Conservation (phyloP, 768 basidiomycete species). For the Leucocoprinus sp. region DNA sequence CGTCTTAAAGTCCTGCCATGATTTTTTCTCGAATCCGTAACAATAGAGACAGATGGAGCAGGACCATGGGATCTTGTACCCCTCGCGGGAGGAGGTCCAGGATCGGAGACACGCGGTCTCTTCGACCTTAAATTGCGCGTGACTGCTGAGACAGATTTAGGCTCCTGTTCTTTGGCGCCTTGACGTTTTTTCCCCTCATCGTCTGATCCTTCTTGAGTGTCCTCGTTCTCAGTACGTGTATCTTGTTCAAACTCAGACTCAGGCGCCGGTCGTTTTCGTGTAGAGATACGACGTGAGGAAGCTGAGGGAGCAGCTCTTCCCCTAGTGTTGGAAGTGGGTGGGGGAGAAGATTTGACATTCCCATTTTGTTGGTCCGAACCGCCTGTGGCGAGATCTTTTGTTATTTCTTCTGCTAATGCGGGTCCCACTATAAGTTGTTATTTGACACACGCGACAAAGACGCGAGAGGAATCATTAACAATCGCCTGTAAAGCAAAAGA, state of each 20-base stretch:
- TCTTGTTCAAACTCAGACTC: not conserved
- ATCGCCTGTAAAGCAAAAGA: no score
- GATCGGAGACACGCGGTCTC: conserved; percentile 6
- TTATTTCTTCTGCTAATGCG: conserved; percentile 2
- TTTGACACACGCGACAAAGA: not conserved
- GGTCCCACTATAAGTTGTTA: conserved; percentile 4
- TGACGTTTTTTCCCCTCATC: not conserved
- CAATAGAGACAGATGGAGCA: not conserved
- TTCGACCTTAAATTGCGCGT: not conserved
- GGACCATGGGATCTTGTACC: not conserved
- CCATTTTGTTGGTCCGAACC: not conserved
- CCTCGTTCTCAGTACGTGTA: not conserved
- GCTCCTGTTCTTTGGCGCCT: not conserved
- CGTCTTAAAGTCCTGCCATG: not conserved
- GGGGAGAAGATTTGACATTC: not conserved
- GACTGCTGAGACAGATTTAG: not conserved
- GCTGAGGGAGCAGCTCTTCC: not conserved
- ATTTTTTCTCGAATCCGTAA: not conserved
- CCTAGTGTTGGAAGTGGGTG: not conserved
- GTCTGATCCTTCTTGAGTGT: conserved; percentile 2
- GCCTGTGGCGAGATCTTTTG: not conserved
- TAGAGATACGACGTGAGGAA: not conserved
- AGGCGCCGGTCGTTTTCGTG: conserved; percentile 5
- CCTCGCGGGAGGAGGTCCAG: conserved; percentile 1
- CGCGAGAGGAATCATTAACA: not conserved